Conservation (phyloP, 495 filamentous ascomycete genomes). For the Penicillium cinerascens region DNA sequence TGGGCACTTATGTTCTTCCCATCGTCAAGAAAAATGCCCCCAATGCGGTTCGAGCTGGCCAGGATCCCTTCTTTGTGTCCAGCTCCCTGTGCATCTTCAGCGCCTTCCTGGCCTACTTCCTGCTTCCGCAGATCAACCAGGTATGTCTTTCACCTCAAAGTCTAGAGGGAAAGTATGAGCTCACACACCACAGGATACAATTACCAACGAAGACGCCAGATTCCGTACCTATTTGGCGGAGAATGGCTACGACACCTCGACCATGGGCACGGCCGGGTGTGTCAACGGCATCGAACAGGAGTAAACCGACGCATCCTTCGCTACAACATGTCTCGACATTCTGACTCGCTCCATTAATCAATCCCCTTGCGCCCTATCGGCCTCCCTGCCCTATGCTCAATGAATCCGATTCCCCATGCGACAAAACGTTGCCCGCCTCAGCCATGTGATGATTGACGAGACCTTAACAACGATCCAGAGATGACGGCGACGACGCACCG, state of each 20-base stretch:
- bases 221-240: slow-evolving; percentile 66
- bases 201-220: slow-evolving; percentile 62
- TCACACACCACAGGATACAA: slow-evolving; percentile 51
- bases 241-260: slow-evolving; percentile 66
- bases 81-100: slow-evolving; percentile 62
- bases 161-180: background rate
- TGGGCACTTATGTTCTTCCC: slow-evolving; percentile 81
- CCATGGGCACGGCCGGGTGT: slow-evolving; percentile 51
- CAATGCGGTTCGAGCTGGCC: slow-evolving; percentile 56
- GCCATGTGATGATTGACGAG: background rate
- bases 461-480: slow-evolving; percentile 6
- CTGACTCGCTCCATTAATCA: background rate
- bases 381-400: background rate
- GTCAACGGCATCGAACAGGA: slow-evolving; percentile 3
- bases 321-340: background rate
- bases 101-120: slow-evolving; percentile 54
- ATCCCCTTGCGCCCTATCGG: background rate
- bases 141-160: slow-evolving; percentile 21
- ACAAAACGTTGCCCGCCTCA: background rate
- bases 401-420: slow-evolving; percentile 8
- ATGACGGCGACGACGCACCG: background rate
- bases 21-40: slow-evolving; percentile 64
- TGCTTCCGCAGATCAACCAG: slow-evolving; percentile 65
- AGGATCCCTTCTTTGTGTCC: slow-evolving; percentile 78
- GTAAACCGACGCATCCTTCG: slow-evolving; percentile 1